phyloP scores from a whole-genome alignment of 306 rosid genomes.

The Calophaca sinica region DNA sequence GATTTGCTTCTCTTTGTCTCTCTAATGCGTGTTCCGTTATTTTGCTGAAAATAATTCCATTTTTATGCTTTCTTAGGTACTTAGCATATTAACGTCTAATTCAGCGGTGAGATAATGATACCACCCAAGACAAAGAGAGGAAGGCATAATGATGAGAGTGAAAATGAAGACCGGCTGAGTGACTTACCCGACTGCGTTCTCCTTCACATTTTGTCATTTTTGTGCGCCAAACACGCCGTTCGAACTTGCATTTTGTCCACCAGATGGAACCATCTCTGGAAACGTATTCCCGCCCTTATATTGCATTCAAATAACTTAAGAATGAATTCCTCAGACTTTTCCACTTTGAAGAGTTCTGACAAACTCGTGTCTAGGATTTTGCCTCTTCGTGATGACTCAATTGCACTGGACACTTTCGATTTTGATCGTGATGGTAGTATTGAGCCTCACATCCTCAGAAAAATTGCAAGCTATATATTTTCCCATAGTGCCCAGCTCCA shows the following conservation, averaged over 20 bases:
- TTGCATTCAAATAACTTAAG: not conserved
- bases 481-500: not conserved
- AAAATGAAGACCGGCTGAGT: too few species aligned
- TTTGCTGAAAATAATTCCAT: too few species aligned
- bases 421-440: not conserved
- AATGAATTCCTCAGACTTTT: not conserved
- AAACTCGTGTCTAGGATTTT: not conserved
- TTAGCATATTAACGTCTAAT: too few species aligned
- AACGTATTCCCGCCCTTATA: not conserved
- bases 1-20: too few species aligned
- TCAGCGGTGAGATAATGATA: too few species aligned
- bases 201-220: not conserved
- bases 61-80: too few species aligned
- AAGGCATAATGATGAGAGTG: too few species aligned
- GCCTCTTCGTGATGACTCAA: not conserved
- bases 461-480: not conserved
- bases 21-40: too few species aligned
- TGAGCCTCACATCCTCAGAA: not conserved
- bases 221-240: not conserved
- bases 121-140: too few species aligned
- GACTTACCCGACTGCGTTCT: not conserved
- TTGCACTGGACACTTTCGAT: not conserved
- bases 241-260: not conserved
- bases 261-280: constrained; percentile 8
- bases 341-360: not conserved